Conservation (phyloP, 2,329 filamentous ascomycete species). For the Scedosporium aurantiacum region DNA sequence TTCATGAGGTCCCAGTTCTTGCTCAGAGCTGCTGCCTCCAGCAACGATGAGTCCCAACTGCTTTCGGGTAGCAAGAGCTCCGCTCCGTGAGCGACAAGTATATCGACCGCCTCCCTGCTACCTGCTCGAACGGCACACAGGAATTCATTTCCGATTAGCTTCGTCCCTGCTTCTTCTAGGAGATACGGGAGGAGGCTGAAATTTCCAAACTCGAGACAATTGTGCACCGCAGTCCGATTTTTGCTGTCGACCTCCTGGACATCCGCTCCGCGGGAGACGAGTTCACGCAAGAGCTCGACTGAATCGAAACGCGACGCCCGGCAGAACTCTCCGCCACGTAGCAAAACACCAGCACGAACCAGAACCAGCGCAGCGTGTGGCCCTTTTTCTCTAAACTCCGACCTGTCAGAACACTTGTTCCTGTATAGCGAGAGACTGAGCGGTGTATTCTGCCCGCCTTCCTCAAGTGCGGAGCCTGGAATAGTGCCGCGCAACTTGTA, state of each 20-base stretch:
- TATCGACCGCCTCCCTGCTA: background rate
- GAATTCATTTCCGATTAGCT: background rate
- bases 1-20: background rate
- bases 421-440: background rate
- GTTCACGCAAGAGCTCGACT: background rate
- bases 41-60: background rate
- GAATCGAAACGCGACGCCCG: background rate
- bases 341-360: background rate
- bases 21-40: background rate
- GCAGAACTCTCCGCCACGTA: background rate
- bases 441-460: background rate
- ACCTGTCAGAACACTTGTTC: background rate
- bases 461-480: background rate
- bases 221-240: background rate
- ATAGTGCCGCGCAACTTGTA: background rate
- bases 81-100: background rate
- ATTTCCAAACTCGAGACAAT: background rate
- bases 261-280: background rate
- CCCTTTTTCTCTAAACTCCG: background rate
- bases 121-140: background rate
- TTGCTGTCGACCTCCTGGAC: background rate
- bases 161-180: background rate
- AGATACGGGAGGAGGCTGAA: background rate
- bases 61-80: no score
- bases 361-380: background rate